Evolutionary conservation across 495 filamentous ascomycete genomes (phyloP), one percentile per base, ranked within the genome.

Genomic region (Niebla homalea): DNA sequence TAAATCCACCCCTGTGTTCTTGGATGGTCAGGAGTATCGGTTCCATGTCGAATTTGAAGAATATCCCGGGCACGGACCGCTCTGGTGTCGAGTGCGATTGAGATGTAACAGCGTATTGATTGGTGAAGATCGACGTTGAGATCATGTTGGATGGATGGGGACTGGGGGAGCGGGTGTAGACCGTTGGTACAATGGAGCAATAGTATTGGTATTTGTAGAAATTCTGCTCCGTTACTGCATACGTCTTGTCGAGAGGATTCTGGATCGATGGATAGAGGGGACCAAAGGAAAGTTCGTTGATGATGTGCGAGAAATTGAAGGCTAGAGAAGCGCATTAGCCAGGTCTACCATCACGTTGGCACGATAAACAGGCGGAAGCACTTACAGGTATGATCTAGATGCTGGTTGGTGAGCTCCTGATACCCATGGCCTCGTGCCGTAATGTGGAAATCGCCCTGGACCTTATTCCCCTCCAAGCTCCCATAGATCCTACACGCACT

Each of bases 161-260:
- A 37, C 45, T 21, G 12, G 66, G 64, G 46, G 67, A 69, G 51
- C 74, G 67, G 48, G 81, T 83, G 73, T 97, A 99, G 62, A 87
- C 76, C n/a, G 92, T 99, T 0, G 92, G 92, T 1, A 99, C 92
- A 36, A 99, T 71, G 50, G 87, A 95, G 64, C 95, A 80, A 74
- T 92, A 97, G 77, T 99, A 99, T 70, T 99, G 92, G 74, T 83
- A 96, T 68, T 90, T 92, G 76, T 85, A 83, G 74, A 96, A 97
- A 73, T 96, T 75, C 44, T 58, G 48, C 19, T 71, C 57, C n/a
- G 85, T 89, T 1, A 74, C 67, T 60, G 89, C 81, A 62, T 88
- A 79, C 46, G 92, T 94, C 48, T 79, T 79, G 70, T 97, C 93
- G 54, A 99, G 87, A 0, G 92, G 92, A 71, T 97, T 99, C 56